Conservation (phyloP, 2,329 filamentous ascomycete species). For the Penicillium rolfsii region DNA sequence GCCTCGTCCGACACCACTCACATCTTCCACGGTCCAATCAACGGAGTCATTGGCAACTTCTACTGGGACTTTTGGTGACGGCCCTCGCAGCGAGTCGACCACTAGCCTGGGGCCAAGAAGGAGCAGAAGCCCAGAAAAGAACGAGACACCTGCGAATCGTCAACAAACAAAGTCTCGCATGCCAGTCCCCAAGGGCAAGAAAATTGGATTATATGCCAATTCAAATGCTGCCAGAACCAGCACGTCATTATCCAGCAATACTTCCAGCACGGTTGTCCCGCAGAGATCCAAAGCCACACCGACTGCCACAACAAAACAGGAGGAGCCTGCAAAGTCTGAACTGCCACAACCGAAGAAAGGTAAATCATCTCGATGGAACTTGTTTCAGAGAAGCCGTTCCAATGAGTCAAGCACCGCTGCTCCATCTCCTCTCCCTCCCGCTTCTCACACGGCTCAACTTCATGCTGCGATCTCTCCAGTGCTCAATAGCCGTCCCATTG, state of each 20-base stretch:
- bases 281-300: slow-evolving; percentile 11
- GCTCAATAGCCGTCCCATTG: slow-evolving; percentile 50
- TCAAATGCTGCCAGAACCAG: slow-evolving; percentile 27
- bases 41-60: slow-evolving; percentile 39
- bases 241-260: slow-evolving; percentile 30
- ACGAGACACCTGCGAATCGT: not conserved
- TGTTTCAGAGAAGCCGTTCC: slow-evolving; percentile 56
- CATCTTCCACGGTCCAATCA: slow-evolving; percentile 36
- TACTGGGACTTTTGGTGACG: slow-evolving; percentile 28
- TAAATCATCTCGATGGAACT: slow-evolving; percentile 55
- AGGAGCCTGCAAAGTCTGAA: slow-evolving; percentile 32
- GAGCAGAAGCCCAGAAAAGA: slow-evolving; percentile 15
- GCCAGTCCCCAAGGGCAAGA: slow-evolving; percentile 32
- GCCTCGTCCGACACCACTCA: slow-evolving; percentile 24
- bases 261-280: slow-evolving; percentile 16
- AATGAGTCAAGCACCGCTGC: slow-evolving; percentile 32
- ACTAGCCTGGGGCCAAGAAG: slow-evolving; percentile 5
- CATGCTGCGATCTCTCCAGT: slow-evolving; percentile 46
- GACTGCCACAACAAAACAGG: slow-evolving; percentile 4
- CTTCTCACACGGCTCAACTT: slow-evolving; percentile 37
- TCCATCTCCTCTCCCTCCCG: slow-evolving; percentile 14
- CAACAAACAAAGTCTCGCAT: slow-evolving; percentile 19
- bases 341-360: slow-evolving; percentile 45
- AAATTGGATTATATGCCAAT: slow-evolving; percentile 23
- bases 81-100: slow-evolving; percentile 11